Conservation (phyloP, 176 grass and related monocot species). For the Oryza coarctata region DNA sequence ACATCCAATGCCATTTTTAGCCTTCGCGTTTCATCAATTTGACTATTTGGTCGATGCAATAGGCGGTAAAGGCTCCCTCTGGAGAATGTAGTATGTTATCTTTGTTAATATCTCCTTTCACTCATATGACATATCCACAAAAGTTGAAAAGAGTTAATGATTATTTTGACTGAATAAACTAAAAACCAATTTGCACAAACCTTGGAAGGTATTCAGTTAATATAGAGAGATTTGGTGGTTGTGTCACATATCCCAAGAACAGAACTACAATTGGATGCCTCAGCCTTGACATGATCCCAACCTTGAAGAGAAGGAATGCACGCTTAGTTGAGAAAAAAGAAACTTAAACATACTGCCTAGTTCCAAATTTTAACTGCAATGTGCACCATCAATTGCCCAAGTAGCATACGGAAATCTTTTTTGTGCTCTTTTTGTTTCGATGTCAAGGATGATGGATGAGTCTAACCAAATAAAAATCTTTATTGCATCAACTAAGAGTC, state of each 20-base stretch:
- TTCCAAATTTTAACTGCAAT: background rate
- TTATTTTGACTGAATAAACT: conserved; percentile 15
- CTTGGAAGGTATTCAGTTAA: conserved; percentile 94
- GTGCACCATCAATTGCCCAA: background rate
- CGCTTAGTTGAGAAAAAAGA: conserved; percentile 20
- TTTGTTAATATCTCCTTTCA: conserved; percentile 11
- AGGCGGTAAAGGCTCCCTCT: conserved; percentile 97
- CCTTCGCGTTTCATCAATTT: conserved; percentile 73
- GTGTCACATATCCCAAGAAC: conserved; percentile 96
- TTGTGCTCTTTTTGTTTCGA: background rate
- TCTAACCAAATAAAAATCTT: background rate
- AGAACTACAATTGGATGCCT: conserved; percentile 99
- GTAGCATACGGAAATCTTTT: background rate
- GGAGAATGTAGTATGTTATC: conserved; percentile 24
- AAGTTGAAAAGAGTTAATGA: conserved; percentile 12
- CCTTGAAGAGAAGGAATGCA: conserved; percentile 53
- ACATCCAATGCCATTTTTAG: conserved; percentile 99
- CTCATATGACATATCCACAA: conserved; percentile 6
- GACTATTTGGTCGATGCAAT: conserved; percentile 82
- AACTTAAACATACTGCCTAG: no score
- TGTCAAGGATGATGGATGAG: background rate
- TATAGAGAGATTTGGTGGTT: conserved; percentile 97
- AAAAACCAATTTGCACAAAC: conserved; percentile 45
- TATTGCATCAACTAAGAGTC: background rate
- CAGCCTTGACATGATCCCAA: conserved; percentile 91